phyloP scores from a whole-genome alignment of 176 grass and related monocot species.

The Areca catechu region DNA sequence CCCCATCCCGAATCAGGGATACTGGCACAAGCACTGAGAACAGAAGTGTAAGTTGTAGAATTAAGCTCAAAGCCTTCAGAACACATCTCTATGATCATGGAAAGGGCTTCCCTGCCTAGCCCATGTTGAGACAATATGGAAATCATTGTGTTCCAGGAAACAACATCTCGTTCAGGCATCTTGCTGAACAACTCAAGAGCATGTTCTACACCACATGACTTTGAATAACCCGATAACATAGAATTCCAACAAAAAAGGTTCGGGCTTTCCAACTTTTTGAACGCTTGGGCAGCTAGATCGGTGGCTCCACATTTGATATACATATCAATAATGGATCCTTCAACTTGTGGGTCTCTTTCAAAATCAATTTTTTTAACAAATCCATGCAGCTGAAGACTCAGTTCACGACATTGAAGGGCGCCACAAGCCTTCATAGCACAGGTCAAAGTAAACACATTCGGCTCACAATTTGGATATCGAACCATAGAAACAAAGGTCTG shows the following conservation, averaged over 20 bases:
- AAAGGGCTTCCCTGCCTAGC: conserved; percentile 42
- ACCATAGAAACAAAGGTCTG: conserved; percentile 49
- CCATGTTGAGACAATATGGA: conserved; percentile 50
- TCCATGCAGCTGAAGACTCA: conserved; percentile 58
- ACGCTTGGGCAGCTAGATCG: conserved; percentile 48
- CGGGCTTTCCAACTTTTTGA: conserved; percentile 36
- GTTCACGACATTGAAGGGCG: conserved; percentile 30
- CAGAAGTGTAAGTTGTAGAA: conserved; percentile 80
- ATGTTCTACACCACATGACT: conserved; percentile 32
- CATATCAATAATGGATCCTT: conserved; percentile 61
- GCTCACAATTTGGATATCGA: conserved; percentile 19
- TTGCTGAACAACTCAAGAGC: conserved; percentile 58
- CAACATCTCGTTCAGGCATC: conserved; percentile 68
- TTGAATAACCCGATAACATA: conserved; percentile 58
- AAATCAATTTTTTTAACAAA: conserved; percentile 56
- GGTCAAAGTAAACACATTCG: conserved; percentile 60
- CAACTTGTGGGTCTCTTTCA: conserved; percentile 41
- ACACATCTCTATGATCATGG: conserved; percentile 55
- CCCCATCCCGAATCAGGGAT: conserved; percentile 51
- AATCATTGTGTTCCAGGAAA: conserved; percentile 91
- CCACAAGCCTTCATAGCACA: conserved; percentile 67
- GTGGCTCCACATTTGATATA: conserved; percentile 57
- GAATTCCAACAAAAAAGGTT: conserved; percentile 66
- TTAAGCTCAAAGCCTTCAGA: conserved; percentile 47
- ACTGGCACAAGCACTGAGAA: conserved; percentile 66